These are phyloP conservation scores for Aureobasidium vineae DNA, from an alignment of 2,329 filamentous ascomycete species.

Conservation along the genomic window DNA sequence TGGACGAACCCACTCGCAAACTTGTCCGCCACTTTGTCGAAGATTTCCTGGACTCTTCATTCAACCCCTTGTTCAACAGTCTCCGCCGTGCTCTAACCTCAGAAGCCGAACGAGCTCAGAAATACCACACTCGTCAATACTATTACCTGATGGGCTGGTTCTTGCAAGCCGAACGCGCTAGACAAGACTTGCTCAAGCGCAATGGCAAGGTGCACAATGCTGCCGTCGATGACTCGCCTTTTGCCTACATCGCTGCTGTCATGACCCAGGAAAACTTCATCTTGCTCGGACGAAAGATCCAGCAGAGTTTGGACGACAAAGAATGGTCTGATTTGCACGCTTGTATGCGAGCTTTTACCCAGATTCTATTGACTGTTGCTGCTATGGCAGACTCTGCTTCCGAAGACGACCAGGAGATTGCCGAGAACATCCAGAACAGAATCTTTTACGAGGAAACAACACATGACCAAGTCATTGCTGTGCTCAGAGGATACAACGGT, in stretches of 20 bases:
- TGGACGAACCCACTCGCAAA: constrained; percentile 71
- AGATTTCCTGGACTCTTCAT: constrained; percentile 91
- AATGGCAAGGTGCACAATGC: constrained; percentile 31
- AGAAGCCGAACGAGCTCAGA: constrained; percentile 76
- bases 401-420: constrained; percentile 96
- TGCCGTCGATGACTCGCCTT: constrained; percentile 64
- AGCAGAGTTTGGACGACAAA: constrained; percentile 74
- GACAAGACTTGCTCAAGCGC: constrained; percentile 55
- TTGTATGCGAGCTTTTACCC: constrained; percentile 90
- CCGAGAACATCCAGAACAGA: constrained; percentile 91
- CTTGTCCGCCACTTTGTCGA: constrained; percentile 80
- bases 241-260: constrained; percentile 82
- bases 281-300: constrained; percentile 78
- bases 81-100: constrained; percentile 86
- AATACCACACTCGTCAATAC: constrained; percentile 77
- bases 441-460: constrained; percentile 99
- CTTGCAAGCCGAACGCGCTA: constrained; percentile 68
- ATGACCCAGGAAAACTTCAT: constrained; percentile 96
- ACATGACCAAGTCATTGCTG: constrained; percentile 79
- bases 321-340: constrained; percentile 84
- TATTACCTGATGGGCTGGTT: constrained; percentile 96
- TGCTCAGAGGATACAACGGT: constrained; percentile 83
- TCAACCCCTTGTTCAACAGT: constrained; percentile 83
- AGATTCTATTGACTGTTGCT: constrained; percentile 82
- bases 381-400: constrained; percentile 81